Percentiles rank a stretch among this genome's conserved stretches.
phyloP scores from a whole-genome alignment of 805 yeast species.

The Candida silvicultrix region DNA sequence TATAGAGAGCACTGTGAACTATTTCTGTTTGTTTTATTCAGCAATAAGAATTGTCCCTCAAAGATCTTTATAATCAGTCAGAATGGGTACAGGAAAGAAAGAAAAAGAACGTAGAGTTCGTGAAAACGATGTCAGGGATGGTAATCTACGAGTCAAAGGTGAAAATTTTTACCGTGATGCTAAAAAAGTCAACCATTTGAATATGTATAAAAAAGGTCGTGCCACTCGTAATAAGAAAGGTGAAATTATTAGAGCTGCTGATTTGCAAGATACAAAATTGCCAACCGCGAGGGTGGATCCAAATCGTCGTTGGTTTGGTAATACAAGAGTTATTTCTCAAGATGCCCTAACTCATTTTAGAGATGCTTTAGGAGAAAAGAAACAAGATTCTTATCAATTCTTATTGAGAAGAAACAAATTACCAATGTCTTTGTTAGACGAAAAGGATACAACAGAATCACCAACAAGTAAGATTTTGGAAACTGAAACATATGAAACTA shows the following conservation, averaged over 20 bases:
- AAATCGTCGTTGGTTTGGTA: conserved; percentile 95
- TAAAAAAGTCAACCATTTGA: conserved; percentile 80
- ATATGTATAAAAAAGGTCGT: conserved; percentile 89
- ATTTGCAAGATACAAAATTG: conserved; percentile 76
- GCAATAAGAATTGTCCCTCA: background rate
- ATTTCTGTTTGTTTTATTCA: background rate
- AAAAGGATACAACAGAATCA: conserved; percentile 67
- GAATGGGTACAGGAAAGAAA: conserved; percentile 91
- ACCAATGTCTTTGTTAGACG: conserved; percentile 93
- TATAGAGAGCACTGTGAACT: background rate
- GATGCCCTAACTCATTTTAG: conserved; percentile 93
- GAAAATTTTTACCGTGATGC: conserved; percentile 96
- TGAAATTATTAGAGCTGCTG: conserved; percentile 82
- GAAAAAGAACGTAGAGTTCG: conserved; percentile 84
- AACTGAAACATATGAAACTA: conserved; percentile 72
- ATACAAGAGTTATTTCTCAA: conserved; percentile 94
- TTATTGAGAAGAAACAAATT: conserved; percentile 81
- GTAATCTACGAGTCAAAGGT: conserved; percentile 90
- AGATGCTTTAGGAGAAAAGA: conserved; percentile 85
- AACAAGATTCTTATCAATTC: conserved; percentile 80
- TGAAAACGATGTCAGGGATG: conserved; percentile 77
- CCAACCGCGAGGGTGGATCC: conserved; percentile 95
- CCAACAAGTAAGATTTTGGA: conserved; percentile 80
- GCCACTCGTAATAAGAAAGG: conserved; percentile 85
- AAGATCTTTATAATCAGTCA: background rate